phyloP scores from a whole-genome alignment of 176 grass and related monocot genomes.

The Oryza nivara region DNA sequence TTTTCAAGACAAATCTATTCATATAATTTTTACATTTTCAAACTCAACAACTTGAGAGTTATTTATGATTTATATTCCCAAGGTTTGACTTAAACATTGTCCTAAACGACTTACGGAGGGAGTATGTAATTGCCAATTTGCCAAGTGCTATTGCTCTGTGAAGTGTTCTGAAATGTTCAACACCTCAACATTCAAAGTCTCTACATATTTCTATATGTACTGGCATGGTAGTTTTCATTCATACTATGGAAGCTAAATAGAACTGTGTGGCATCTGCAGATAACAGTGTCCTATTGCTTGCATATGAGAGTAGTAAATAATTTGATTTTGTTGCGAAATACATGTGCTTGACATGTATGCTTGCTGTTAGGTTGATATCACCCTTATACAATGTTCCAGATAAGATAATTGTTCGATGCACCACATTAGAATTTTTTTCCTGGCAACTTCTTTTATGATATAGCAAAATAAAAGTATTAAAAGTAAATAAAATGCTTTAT shows the following conservation, averaged over 20 bases:
- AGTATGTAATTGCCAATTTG: background rate
- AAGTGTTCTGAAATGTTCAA: background rate
- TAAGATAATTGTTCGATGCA: background rate
- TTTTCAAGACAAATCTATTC: no score
- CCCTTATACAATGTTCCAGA: background rate
- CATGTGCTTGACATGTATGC: background rate
- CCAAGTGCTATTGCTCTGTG: background rate
- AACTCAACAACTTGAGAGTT: no score
- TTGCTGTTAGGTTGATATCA: background rate
- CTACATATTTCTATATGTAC: conserved; percentile 1
- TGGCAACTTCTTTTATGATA: background rate
- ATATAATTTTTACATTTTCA: no score
- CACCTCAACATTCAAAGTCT: background rate
- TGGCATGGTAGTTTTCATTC: background rate
- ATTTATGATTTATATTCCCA: no score
- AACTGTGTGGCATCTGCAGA: background rate
- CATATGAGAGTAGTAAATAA: background rate
- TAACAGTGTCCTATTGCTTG: background rate
- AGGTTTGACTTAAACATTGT: no score
- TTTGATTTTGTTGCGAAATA: background rate
- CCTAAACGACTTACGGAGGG: no score
- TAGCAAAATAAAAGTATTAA: background rate
- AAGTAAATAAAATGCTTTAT: background rate
- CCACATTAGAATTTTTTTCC: background rate
- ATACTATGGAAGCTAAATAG: background rate